phyloP scores from a whole-genome alignment of 768 basidiomycete species.

The Lepiota venenata region DNA sequence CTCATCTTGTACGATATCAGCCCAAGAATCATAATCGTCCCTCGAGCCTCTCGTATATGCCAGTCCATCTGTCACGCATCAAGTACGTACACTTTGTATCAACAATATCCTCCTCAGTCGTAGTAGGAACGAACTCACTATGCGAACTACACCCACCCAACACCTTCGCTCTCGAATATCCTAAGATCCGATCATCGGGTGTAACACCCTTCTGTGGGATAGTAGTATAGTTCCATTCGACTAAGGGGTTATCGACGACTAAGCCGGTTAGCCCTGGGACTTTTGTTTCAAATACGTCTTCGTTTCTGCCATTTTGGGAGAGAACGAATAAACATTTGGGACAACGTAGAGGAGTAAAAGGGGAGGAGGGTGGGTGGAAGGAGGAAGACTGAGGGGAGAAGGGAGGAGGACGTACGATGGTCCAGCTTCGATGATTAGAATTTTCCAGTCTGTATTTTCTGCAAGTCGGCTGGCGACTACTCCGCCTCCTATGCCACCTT shows the following conservation, averaged over 20 bases:
- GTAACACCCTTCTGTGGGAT: conserved; percentile 10
- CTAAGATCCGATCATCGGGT: too few species aligned
- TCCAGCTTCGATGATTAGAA: conserved; percentile 15
- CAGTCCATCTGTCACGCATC: conserved; percentile 26
- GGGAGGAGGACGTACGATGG: too few species aligned
- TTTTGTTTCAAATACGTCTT: conserved; percentile 2
- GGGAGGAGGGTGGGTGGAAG: too few species aligned
- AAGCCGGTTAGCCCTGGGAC: not conserved
- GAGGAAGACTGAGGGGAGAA: too few species aligned
- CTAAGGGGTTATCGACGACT: conserved; percentile 5
- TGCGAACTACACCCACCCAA: conserved; percentile 14
- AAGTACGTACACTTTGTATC: too few species aligned
- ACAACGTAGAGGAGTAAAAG: too few species aligned
- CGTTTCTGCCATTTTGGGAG: too few species aligned
- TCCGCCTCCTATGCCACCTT: not conserved
- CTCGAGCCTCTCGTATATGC: conserved; percentile 29
- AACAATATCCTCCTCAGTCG: too few species aligned
- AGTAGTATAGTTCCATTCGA: conserved; percentile 17
- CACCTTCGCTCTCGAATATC: conserved; percentile 8
- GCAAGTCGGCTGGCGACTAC: conserved; percentile 7
- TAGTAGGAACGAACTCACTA: too few species aligned
- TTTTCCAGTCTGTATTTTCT: conserved; percentile 9
- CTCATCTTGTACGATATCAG: conserved; percentile 22
- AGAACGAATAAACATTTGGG: too few species aligned
- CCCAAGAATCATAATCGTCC: conserved; percentile 31